Evolutionary conservation across 2,329 filamentous ascomycete genomes (phyloP).

Genomic region (Epichloe hybrida): DNA sequence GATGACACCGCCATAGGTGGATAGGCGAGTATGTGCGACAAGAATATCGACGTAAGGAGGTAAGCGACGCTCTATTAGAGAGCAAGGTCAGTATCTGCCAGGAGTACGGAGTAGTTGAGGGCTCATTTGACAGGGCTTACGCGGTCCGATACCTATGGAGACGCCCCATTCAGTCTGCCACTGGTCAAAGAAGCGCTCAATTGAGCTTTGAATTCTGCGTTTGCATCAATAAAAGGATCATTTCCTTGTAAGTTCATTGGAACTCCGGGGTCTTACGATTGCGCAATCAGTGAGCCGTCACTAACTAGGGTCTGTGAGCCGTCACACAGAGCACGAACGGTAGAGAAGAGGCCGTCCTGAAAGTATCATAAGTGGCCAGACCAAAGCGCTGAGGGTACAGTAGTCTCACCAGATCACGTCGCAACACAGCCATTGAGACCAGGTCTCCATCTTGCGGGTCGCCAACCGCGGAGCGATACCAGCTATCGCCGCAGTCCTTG

Average conservation of each 20-base stretch:
- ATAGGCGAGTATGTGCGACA: constrained; percentile 57
- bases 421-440: constrained; percentile 55
- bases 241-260: too few species aligned
- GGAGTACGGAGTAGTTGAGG: too few species aligned
- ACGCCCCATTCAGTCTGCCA: constrained; percentile 52
- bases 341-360: constrained; percentile 41
- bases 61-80: constrained; percentile 29
- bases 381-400: too few species aligned
- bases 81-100: neutral
- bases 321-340: constrained; percentile 46
- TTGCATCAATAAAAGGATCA: neutral
- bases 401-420: constrained; percentile 45
- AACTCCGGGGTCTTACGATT: constrained; percentile 19
- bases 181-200: constrained; percentile 51
- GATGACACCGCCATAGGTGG: constrained; percentile 62
- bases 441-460: constrained; percentile 58
- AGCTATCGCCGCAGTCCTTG: constrained; percentile 54
- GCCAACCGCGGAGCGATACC: constrained; percentile 50
- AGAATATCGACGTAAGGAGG: constrained; percentile 66
- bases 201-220: constrained; percentile 37
- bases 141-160: constrained; percentile 39
- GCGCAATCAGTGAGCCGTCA: constrained; percentile 38
- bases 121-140: constrained; percentile 13
- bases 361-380: neutral
- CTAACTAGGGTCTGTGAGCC: constrained; percentile 34